These are phyloP conservation scores for Nelumbo lutea DNA, from an alignment of 164 flowering plant species.

Conservation along the genomic window DNA sequence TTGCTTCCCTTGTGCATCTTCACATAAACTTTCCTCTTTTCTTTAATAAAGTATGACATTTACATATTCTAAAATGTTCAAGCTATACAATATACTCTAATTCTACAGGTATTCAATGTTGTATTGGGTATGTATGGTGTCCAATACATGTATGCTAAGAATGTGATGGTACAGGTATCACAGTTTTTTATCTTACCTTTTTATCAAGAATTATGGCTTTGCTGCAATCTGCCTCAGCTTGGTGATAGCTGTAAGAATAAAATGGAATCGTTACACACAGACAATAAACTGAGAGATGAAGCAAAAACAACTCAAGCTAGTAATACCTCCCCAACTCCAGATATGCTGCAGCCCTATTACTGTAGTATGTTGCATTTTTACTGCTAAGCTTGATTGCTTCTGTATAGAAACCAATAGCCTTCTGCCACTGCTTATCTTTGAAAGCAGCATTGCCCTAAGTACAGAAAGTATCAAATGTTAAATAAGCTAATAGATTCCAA, in stretches of 20 bases:
- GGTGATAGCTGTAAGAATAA: constrained; percentile 49
- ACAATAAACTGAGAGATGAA: neutral
- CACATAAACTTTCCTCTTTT: no score
- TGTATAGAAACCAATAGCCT: constrained; percentile 71
- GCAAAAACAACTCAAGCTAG: neutral
- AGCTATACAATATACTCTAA: no score
- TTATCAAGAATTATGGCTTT: constrained; percentile 80
- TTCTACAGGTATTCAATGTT: no score
- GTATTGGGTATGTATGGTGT: no score
- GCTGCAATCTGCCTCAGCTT: constrained; percentile 89
- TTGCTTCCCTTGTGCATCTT: no score
- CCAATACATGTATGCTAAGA: no score
- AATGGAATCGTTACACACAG: constrained; percentile 7
- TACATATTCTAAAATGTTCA: no score
- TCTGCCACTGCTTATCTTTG: constrained; percentile 86
- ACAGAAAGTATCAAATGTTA: neutral
- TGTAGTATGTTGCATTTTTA: constrained; percentile 84
- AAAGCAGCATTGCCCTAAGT: constrained; percentile 86
- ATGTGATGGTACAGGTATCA: no score
- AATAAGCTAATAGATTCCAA: neutral
- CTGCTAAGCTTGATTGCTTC: constrained; percentile 86
- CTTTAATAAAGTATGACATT: no score
- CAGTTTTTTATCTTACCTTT: constrained; percentile 46
- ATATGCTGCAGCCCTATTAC: constrained; percentile 94
- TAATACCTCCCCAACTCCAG: constrained; percentile 80